These are phyloP conservation scores for Trypanosoma boissoni DNA, from an alignment of 208 protist species.

Conservation along the genomic window DNA sequence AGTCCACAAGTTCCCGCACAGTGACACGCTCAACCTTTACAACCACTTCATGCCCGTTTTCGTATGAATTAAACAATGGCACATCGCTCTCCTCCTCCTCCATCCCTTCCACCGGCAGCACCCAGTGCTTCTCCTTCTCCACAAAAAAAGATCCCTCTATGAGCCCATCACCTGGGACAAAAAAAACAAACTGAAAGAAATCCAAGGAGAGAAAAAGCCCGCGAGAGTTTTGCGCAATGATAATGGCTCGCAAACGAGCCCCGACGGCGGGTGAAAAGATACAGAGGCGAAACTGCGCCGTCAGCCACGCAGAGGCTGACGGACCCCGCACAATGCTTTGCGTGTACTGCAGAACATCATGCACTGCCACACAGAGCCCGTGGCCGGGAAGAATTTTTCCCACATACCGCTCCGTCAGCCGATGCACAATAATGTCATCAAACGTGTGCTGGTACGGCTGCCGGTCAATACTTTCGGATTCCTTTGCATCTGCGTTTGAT, in stretches of 20 bases:
- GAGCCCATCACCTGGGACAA: constrained; percentile 54
- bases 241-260: constrained; percentile 54
- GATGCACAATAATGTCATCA: constrained; percentile 57
- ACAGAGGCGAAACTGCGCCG: constrained; percentile 56
- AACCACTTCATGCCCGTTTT: constrained; percentile 62
- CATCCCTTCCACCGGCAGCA: constrained; percentile 74
- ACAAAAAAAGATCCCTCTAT: constrained; percentile 53
- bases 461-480: not conserved
- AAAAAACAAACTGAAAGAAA: constrained; percentile 61
- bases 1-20: constrained; percentile 31
- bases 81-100: constrained; percentile 18
- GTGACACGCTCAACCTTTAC: constrained; percentile 48
- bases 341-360: constrained; percentile 51
- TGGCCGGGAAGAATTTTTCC: constrained; percentile 57
- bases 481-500: constrained; percentile 1
- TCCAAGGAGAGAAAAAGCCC: constrained; percentile 60
- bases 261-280: constrained; percentile 56
- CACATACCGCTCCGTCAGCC: constrained; percentile 82
- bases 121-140: constrained; percentile 37
- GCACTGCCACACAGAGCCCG: constrained; percentile 72
- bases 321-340: constrained; percentile 44
- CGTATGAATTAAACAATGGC: constrained; percentile 54
- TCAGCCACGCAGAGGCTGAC: constrained; percentile 68
- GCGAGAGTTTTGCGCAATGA: constrained; percentile 34
- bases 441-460: constrained; percentile 33